These are phyloP conservation scores for Aphanomyces astaci DNA, from an alignment of 352 stramenopile species.

Conservation along the genomic window DNA sequence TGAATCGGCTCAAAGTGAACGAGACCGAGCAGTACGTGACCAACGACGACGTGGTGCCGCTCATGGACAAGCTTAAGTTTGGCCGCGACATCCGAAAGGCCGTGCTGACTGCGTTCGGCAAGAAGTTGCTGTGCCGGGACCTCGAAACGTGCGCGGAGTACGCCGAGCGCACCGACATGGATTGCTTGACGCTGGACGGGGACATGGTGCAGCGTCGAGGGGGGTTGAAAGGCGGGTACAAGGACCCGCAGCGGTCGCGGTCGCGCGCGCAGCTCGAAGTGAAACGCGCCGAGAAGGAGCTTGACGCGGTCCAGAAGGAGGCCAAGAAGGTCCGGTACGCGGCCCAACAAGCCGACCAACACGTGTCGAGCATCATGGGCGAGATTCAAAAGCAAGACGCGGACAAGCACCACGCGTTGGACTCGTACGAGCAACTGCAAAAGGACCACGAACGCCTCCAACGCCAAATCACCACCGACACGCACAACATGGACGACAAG, in stretches of 20 bases:
- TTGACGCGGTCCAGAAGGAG: slow-evolving; percentile 60
- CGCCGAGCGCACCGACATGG: slow-evolving; percentile 84
- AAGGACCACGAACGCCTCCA: slow-evolving; percentile 75
- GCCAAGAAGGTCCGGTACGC: slow-evolving; percentile 80
- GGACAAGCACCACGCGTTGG: slow-evolving; percentile 68
- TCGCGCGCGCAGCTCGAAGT: slow-evolving; percentile 80
- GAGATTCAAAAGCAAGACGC: slow-evolving; percentile 78
- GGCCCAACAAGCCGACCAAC: slow-evolving; percentile 85
- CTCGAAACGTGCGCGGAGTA: slow-evolving; percentile 85
- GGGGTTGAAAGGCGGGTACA: slow-evolving; percentile 95
- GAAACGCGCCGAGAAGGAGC: slow-evolving; percentile 54
- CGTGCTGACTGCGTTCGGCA: slow-evolving; percentile 95
- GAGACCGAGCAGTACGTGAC: slow-evolving; percentile 62
- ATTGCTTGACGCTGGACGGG: slow-evolving; percentile 97
- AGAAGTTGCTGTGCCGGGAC: slow-evolving; percentile 94
- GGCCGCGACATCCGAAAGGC: slow-evolving; percentile 80
- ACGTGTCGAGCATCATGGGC: slow-evolving; percentile 73
- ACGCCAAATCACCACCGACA: slow-evolving; percentile 62
- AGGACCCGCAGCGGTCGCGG: slow-evolving; percentile 81
- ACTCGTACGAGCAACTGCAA: slow-evolving; percentile 63
- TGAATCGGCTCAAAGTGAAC: slow-evolving; percentile 86
- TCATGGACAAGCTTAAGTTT: slow-evolving; percentile 84
- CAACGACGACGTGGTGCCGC: slow-evolving; percentile 74
- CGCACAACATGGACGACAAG: slow-evolving; percentile 45
- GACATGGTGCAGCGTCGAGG: slow-evolving; percentile 96